Percentiles rank a stretch among this genome's conserved stretches.
Evolutionary conservation across 805 yeast genomes (phyloP).

Genomic region (Sugiyamaella qingdaonensis): DNA sequence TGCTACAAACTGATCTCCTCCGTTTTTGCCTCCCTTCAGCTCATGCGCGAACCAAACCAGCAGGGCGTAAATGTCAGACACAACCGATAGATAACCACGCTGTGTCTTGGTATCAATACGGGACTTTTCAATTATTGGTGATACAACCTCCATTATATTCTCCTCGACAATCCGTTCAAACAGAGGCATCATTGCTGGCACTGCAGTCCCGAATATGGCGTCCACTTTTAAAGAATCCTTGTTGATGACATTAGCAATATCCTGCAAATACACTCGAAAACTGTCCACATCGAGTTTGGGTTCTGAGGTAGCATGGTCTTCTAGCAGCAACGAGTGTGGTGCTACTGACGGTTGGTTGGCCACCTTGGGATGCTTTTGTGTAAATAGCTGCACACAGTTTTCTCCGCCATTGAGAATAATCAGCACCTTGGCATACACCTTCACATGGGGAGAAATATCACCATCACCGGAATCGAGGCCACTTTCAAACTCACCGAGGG

Average conservation of each 20-base stretch:
- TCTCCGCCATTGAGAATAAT: slow-evolving; percentile 34
- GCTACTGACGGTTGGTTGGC: slow-evolving; percentile 2
- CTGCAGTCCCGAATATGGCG: slow-evolving; percentile 40
- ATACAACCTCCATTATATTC: slow-evolving; percentile 24
- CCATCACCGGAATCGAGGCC: slow-evolving; percentile 48
- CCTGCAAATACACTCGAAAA: slow-evolving; percentile 19
- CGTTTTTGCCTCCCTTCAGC: slow-evolving; percentile 28
- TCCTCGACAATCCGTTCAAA: slow-evolving; percentile 43
- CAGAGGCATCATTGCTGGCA: slow-evolving; percentile 46
- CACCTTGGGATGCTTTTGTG: slow-evolving; percentile 27
- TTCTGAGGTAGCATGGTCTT: not conserved
- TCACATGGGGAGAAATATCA: slow-evolving; percentile 25
- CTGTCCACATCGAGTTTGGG: slow-evolving; percentile 21
- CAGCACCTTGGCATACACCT: slow-evolving; percentile 32
- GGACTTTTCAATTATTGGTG: slow-evolving; percentile 23
- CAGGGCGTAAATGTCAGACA: slow-evolving; percentile 36
- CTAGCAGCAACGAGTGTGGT: not conserved
- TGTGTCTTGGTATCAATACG: not conserved
- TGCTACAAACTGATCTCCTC: slow-evolving; percentile 36
- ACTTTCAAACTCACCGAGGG: slow-evolving; percentile 61
- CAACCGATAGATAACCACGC: slow-evolving; percentile 33
- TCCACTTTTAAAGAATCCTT: slow-evolving; percentile 40
- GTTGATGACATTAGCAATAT: slow-evolving; percentile 37
- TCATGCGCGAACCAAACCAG: slow-evolving; percentile 19
- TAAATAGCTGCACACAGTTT: slow-evolving; percentile 29